Evolutionary conservation across 2,329 filamentous ascomycete genomes (phyloP).

Genomic region (Drechslera avenae): DNA sequence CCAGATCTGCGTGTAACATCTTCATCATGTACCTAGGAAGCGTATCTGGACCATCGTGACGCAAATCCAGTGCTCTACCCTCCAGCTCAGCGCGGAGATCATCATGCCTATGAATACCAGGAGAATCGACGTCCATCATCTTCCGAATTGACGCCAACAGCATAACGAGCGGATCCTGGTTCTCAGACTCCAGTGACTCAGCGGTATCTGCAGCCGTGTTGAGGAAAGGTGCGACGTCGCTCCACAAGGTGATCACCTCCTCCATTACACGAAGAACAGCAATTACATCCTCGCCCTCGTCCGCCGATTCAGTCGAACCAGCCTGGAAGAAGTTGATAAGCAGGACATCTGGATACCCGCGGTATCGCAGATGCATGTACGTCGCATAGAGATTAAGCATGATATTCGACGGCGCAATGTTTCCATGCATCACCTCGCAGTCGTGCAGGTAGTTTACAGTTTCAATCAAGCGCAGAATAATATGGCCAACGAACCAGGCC

Average conservation of each 20-base stretch:
- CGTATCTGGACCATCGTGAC: conserved; percentile 6
- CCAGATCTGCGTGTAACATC: conserved; percentile 15
- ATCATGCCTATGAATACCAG: too few species aligned
- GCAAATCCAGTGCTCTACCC: conserved; percentile 3
- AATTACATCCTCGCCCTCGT: conserved; percentile 2
- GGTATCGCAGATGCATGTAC: conserved; percentile 9
- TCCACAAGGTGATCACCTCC: conserved; percentile 9
- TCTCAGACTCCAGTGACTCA: too few species aligned
- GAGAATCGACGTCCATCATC: too few species aligned
- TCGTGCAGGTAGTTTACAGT: conserved; percentile 9
- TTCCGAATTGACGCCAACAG: too few species aligned
- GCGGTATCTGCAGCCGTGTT: not conserved
- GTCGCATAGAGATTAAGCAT: conserved; percentile 13
- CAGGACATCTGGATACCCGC: conserved; percentile 18
- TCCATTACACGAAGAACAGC: conserved; percentile 8
- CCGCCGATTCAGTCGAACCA: not conserved
- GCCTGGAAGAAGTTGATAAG: conserved; percentile 11
- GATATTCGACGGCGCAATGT: conserved; percentile 5
- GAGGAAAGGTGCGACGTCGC: conserved; percentile 4
- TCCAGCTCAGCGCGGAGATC: not conserved
- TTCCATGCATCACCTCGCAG: conserved; percentile 8
- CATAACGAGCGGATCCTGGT: too few species aligned
- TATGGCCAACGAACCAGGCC: conserved; percentile 20
- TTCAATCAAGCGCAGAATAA: conserved; percentile 15
- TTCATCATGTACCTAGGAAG: conserved; percentile 5